phyloP scores from a whole-genome alignment of 441 rosid genomes.

The Pelargonium fulgidum region DNA sequence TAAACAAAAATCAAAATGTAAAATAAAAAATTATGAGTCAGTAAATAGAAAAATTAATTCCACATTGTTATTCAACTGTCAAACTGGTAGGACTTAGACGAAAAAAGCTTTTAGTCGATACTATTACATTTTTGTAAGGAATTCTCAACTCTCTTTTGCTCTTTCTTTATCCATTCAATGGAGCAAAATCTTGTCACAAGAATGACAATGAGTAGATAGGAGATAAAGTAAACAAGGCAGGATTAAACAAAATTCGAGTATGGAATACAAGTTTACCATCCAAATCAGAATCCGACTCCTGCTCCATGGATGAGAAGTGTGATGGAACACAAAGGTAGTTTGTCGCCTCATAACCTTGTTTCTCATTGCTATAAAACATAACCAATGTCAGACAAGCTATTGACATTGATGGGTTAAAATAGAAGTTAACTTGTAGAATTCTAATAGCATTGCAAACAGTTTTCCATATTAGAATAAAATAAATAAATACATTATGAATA shows the following conservation, averaged over 20 bases:
- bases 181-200: background rate
- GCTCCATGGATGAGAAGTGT: conserved; percentile 96
- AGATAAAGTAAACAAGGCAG: background rate
- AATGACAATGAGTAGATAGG: background rate
- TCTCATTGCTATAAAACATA: conserved; percentile 45
- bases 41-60: background rate
- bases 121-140: background rate
- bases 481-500: background rate
- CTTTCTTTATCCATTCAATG: background rate
- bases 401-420: background rate
- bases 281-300: conserved; percentile 76
- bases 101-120: background rate
- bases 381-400: conserved; percentile 13
- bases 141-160: background rate
- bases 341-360: conserved; percentile 68
- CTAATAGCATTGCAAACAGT: background rate
- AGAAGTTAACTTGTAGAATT: background rate
- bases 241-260: background rate
- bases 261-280: conserved; percentile 51
- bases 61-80: background rate
- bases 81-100: background rate
- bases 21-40: background rate
- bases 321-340: conserved; percentile 81
- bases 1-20: conserved; percentile 6
- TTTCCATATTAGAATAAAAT: background rate